Conservation (phyloP, 257 asterid genomes). For the Handroanthus guayacan region DNA sequence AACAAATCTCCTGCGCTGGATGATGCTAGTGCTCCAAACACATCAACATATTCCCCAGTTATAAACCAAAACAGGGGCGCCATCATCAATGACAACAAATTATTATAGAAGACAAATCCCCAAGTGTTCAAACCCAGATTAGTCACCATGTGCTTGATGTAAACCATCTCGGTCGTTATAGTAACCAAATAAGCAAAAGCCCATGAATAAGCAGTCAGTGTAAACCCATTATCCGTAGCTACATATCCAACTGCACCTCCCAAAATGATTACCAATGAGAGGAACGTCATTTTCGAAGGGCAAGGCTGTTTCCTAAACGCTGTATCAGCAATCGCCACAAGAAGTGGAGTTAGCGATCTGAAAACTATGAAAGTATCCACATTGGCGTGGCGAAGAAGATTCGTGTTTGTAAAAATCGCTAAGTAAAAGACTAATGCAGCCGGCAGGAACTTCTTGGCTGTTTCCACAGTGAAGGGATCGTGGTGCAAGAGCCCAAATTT, state of each 20-base stretch:
- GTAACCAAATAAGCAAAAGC: slow-evolving; percentile 92
- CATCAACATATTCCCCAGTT: slow-evolving; percentile 90
- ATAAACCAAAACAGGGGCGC: slow-evolving; percentile 89
- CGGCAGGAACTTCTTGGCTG: slow-evolving; percentile 90
- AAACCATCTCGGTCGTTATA: slow-evolving; percentile 97
- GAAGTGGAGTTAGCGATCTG: slow-evolving; percentile 81
- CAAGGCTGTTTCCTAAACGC: slow-evolving; percentile 80
- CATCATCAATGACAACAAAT: slow-evolving; percentile 87
- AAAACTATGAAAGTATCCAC: slow-evolving; percentile 95
- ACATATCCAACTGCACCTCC: slow-evolving; percentile 91
- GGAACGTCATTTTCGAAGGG: slow-evolving; percentile 83
- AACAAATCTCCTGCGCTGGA: slow-evolving; percentile 56
- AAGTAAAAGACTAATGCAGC: slow-evolving; percentile 89
- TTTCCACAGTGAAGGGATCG: slow-evolving; percentile 74
- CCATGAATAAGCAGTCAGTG: slow-evolving; percentile 92
- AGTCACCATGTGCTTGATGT: slow-evolving; percentile 97
- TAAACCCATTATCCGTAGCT: slow-evolving; percentile 85
- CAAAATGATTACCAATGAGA: slow-evolving; percentile 67
- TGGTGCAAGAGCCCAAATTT: slow-evolving; percentile 81
- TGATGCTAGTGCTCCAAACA: slow-evolving; percentile 58
- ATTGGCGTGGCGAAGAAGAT: slow-evolving; percentile 93
- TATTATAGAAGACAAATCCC: slow-evolving; percentile 93
- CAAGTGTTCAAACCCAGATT: slow-evolving; percentile 93
- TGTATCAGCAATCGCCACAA: slow-evolving; percentile 93
- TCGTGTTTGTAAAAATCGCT: slow-evolving; percentile 93